Percentiles rank a stretch among this genome's conserved stretches.
Conservation (phyloP, 495 filamentous ascomycete species). For the Mytilinidion resinicola region DNA sequence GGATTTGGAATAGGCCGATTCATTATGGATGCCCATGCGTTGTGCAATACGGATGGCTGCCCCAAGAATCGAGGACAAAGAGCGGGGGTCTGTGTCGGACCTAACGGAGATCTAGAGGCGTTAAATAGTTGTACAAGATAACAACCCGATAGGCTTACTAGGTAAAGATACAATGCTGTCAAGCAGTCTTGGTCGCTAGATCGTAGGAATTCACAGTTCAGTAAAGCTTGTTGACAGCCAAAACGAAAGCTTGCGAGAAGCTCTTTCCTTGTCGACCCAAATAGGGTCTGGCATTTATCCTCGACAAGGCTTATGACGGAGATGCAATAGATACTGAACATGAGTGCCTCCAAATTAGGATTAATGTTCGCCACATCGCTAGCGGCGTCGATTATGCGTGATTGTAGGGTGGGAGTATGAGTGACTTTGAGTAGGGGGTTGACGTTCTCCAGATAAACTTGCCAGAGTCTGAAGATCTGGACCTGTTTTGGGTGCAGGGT, state of each 20-base stretch:
- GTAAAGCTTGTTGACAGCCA: constrained; percentile 51
- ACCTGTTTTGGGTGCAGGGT: constrained; percentile 43
- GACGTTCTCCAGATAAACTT: constrained; percentile 31
- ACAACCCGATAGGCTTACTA: constrained; percentile 40
- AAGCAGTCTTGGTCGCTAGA: constrained; percentile 49
- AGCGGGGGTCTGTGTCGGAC: constrained; percentile 43
- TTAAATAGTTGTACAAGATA: constrained; percentile 19
- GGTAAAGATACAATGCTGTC: constrained; percentile 54
- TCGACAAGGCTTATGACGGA: constrained; percentile 41
- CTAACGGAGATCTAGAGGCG: constrained; percentile 45
- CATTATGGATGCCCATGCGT: constrained; percentile 49
- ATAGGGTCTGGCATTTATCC: constrained; percentile 40
- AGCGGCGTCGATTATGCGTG: constrained; percentile 37
- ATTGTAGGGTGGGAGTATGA: constrained; percentile 29
- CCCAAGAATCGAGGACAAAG: constrained; percentile 49
- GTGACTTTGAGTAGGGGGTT: constrained; percentile 29
- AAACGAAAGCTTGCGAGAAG: constrained; percentile 45
- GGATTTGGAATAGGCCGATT: constrained; percentile 34
- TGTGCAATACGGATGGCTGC: constrained; percentile 50
- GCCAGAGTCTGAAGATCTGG: constrained; percentile 38
- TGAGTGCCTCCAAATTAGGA: constrained; percentile 40
- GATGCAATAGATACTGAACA: constrained; percentile 55
- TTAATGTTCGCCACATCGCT: constrained; percentile 30
- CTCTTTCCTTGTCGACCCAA: constrained; percentile 42
- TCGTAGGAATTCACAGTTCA: constrained; percentile 42